Evolutionary conservation across 176 grass and related monocot genomes (phyloP), one percentile per base, ranked within the genome.

Genomic region (Zoysia japonica): DNA sequence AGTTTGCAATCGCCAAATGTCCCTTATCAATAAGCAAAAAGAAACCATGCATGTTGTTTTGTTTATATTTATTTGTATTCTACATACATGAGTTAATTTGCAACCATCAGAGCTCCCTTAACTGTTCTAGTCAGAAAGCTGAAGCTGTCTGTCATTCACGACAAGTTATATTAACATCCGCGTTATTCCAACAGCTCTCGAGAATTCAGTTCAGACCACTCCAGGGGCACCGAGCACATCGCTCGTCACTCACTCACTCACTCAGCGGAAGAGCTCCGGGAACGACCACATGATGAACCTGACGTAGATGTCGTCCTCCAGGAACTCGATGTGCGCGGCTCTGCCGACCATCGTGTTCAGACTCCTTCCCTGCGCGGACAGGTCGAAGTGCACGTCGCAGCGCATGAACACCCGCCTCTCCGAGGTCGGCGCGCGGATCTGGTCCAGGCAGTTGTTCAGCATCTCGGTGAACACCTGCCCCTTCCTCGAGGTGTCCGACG

Each of bases 201-300:
- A 36, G 11, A 47, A 3, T 6, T 49, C 41, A 9, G 45, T 15
- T 76, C 60, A 11, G 36, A 45, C 28, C 28, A 76, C 74, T 40
- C 35, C 45, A 64, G 9, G 7, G 35, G 10, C 28, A 41, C 14
- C 5, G 7, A 17, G 10, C 28, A 41, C 14, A 8, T 51, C 61
- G 45, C 28, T 28, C 28, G 28, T 28, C 28, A 28, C 28, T 28
- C 28, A 28, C 28, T 28, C 28, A 28, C 28, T 28, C 28, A 28
- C 28, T 97, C 88, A 97, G 44, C 48, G 74, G 79, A 93, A 97
- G 54, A 89, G 50, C 28, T 93, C 91, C 0, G 90, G 93, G 41
- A 89, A 97, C 16, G 90, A 91, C 93, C 93, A 97, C 90, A 97
- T 97, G 80, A 97, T 91, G 73, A 97, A 97, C 78, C 81, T 93